Base-by-base conservation (phyloP, 352 stramenopile species). In the Phytophthora ohioensis region DNA sequence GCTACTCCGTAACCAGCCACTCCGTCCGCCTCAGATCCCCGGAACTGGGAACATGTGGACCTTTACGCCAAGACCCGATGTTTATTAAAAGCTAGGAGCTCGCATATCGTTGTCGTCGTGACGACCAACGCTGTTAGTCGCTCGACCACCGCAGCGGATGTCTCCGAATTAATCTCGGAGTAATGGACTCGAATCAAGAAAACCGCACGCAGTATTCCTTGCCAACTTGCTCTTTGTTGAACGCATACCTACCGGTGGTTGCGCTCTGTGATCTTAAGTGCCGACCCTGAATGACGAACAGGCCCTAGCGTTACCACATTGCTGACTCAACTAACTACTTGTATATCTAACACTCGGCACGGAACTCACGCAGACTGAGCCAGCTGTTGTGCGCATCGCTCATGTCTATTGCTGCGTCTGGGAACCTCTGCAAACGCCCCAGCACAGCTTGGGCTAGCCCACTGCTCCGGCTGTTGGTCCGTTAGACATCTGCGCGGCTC, bases 21-120 rank as follows among this genome's bases (percentile, higher is more conserved):
- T 21, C 21, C 21, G 21, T 21, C 21, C 21, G 0, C 21, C 21
- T 21, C 21, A 21, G 1, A 21, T 21, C 21, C 21, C 21, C 21
- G 21, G 21, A 21, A 21, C 21, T 21, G 21, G 21, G 21, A 21
- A 21, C 21, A 21, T 21, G 21, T 21, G 21, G 21, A 21, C 21
- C 21, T 52, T 69, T 58, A 0, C 51, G 49, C 52, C 42, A 42
- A 62, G 61, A 63, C 43, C 54, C 35, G 51, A 56, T 69, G 61
- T 54, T 63, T 21, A 21, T 21, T 21, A 21, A 21, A 21, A 21
- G 21, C 21, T 21, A 21, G 15, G 35, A 38, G 39, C 10, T 32
- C 42, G 41, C 42, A 21, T 13, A 36, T 55, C 27, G 35, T 39
- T 42, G n/a, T 64, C 32, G 56, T 47, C 27, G 56, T 32, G 30